Conservation (phyloP, 768 basidiomycete species). For the Leccinum variicolor region DNA sequence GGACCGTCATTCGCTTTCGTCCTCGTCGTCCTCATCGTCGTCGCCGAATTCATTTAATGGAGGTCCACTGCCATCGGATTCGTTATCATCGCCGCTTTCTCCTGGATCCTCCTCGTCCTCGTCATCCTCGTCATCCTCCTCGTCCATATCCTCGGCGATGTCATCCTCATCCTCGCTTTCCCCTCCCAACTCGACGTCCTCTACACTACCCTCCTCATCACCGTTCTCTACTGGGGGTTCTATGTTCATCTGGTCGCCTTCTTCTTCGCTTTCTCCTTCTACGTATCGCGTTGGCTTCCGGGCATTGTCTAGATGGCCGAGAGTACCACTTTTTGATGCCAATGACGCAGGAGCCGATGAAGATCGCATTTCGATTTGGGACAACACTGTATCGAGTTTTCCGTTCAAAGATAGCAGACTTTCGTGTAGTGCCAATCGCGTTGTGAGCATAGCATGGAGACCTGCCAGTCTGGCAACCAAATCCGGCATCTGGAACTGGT, state of each 20-base stretch:
- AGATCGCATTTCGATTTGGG: constrained; percentile 88
- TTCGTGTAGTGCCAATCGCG: constrained; percentile 79
- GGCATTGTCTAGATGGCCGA: constrained; percentile 33
- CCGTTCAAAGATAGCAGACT: constrained; percentile 84
- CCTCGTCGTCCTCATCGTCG: constrained; percentile 54
- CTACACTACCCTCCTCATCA: constrained; percentile 72
- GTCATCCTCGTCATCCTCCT: constrained; percentile 41
- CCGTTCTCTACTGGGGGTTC: constrained; percentile 61
- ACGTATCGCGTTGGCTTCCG: constrained; percentile 54
- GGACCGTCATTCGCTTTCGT: constrained; percentile 44
- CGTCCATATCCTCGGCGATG: not conserved
- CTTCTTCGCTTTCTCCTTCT: constrained; percentile 78
- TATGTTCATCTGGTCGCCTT: constrained; percentile 55
- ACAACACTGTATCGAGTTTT: constrained; percentile 88
- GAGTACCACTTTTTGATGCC: constrained; percentile 39
- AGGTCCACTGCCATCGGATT: constrained; percentile 38
- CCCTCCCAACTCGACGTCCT: constrained; percentile 73
- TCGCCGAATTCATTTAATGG: constrained; percentile 53
- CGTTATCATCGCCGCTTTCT: constrained; percentile 40
- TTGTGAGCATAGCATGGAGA: constrained; percentile 76
- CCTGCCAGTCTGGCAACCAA: constrained; percentile 83
- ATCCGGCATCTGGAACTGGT: constrained; percentile 72
- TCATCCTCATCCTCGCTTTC: constrained; percentile 54
- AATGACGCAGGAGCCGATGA: constrained; percentile 62
- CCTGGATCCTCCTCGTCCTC: constrained; percentile 43